phyloP scores from a whole-genome alignment of 1,139 yeast genomes.

The Hanseniaspora uvarum region DNA sequence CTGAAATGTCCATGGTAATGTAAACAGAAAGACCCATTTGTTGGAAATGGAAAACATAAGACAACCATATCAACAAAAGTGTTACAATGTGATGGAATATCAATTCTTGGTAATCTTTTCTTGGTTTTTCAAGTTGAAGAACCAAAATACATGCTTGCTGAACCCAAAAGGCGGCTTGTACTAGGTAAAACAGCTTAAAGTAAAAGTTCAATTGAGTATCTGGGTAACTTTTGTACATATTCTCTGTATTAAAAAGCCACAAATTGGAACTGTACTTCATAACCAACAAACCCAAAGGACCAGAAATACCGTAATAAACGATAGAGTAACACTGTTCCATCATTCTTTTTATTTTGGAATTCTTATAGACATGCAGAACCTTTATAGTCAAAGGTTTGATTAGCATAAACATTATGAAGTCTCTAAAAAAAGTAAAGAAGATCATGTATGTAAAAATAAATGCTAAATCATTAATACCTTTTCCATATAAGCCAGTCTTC shows the following conservation, averaged over 20 bases:
- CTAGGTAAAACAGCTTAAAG: slow-evolving; percentile 72
- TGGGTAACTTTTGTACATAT: slow-evolving; percentile 73
- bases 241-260: slow-evolving; percentile 80
- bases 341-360: slow-evolving; percentile 62
- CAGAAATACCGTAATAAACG: slow-evolving; percentile 67
- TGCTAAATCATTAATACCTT: slow-evolving; percentile 72
- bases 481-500: slow-evolving; percentile 49
- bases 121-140: slow-evolving; percentile 83
- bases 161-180: slow-evolving; percentile 96
- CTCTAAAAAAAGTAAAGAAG: slow-evolving; percentile 82
- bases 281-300: slow-evolving; percentile 81
- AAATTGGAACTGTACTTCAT: slow-evolving; percentile 65
- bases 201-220: slow-evolving; percentile 62
- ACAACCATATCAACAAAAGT: slow-evolving; percentile 72
- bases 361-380: slow-evolving; percentile 43
- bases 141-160: slow-evolving; percentile 80
- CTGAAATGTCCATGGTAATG: slow-evolving; percentile 92
- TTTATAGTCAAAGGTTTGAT: slow-evolving; percentile 58
- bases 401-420: slow-evolving; percentile 75
- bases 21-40: slow-evolving; percentile 89
- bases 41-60: slow-evolving; percentile 92
- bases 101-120: slow-evolving; percentile 85
- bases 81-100: slow-evolving; percentile 91
- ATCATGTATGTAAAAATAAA: slow-evolving; percentile 75
- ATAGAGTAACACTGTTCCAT: slow-evolving; percentile 88